Evolutionary conservation across 225 moss, liverwort and hornwort species (phyloP), one percentile per base, ranked within the genome.

Genomic region (Pseudoscleropodium purum): DNA sequence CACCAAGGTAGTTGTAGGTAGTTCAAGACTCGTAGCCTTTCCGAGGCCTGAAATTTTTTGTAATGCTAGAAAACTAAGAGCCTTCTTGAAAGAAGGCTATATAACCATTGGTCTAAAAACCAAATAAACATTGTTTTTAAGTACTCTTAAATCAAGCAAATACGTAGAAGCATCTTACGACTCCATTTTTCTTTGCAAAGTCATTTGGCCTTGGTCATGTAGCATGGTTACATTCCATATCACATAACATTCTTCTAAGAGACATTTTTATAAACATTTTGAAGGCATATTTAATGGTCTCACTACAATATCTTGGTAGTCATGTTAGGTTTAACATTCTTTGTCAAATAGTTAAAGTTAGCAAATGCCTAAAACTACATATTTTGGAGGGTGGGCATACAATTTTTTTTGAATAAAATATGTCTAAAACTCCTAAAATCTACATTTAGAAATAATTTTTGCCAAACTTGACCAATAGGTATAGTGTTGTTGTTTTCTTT

Each of bases 221-320:
- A 2, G 11, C 36, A 36, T 26, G 1, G 5, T 43, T 43, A 26
- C 29, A 5, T 74, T 74, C 29, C 1, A 30, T 30, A 45, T 10
- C 1, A 10, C 3, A 30, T 1, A 45, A 10, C 0, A 45, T 45
- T 45, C 10, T 47, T 30, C 11, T 0, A 7, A 47, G 30, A 47
- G 11, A 75, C 18, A 47, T 75, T 30, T 30, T 18, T 73, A 43
- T 17, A 73, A 43, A 16, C 43, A 15, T 41, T 3, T 9, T 1
- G 15, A 25, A 26, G 26, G 5, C 27, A 43, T 73, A 16, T 27
- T 10, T 5, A 18, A 9, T 27, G 9, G 39, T 69, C 43, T 26
- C 9, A 15, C 26, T 72, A 72, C 0, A 0, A 0, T 26, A 26
- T 49, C 0, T 0, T 0, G 0, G 15, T 43, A 2, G 16, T 74